Conservation (phyloP, 1,284 basidiomycete species). For the Amylostereum chailletii region DNA sequence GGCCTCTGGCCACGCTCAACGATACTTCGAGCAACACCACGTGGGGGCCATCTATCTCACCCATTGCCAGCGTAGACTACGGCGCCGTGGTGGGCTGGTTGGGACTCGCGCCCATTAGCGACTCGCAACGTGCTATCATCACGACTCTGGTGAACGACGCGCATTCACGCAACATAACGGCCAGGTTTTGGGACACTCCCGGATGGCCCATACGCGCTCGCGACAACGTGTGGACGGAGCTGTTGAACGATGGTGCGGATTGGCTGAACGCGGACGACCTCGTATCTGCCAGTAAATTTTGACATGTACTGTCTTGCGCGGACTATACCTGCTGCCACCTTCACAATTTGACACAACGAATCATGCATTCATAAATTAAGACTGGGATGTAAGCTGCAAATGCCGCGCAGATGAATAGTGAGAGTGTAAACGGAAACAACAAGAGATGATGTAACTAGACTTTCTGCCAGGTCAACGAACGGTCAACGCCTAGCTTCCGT, state of each 20-base stretch:
- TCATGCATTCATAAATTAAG: no score
- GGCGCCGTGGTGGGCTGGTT: conserved; percentile 37
- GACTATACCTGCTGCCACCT: not conserved
- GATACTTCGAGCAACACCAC: conserved; percentile 27
- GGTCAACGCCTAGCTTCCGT: conserved; percentile 26
- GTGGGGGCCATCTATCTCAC: conserved; percentile 35
- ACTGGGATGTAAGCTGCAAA: no score
- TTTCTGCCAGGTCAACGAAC: conserved; percentile 20
- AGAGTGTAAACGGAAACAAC: no score
- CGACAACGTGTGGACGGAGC: conserved; percentile 32
- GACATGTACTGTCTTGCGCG: conserved; percentile 5
- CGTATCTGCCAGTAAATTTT: conserved; percentile 34
- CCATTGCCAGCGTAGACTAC: conserved; percentile 44
- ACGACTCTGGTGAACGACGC: conserved; percentile 34
- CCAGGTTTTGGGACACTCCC: conserved; percentile 47
- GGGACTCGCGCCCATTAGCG: conserved; percentile 34
- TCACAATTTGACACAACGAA: not conserved
- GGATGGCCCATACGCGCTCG: conserved; percentile 39
- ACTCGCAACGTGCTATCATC: conserved; percentile 27
- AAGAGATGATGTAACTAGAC: conserved; percentile 11
- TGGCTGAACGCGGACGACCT: conserved; percentile 50
- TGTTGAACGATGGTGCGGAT: conserved; percentile 36
- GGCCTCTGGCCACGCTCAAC: conserved; percentile 34
- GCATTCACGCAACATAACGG: conserved; percentile 34
- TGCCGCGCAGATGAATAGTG: no score